These are phyloP conservation scores for Cryptococcus sp. DNA, from an alignment of 1,284 basidiomycete genomes.

Conservation along the genomic window DNA sequence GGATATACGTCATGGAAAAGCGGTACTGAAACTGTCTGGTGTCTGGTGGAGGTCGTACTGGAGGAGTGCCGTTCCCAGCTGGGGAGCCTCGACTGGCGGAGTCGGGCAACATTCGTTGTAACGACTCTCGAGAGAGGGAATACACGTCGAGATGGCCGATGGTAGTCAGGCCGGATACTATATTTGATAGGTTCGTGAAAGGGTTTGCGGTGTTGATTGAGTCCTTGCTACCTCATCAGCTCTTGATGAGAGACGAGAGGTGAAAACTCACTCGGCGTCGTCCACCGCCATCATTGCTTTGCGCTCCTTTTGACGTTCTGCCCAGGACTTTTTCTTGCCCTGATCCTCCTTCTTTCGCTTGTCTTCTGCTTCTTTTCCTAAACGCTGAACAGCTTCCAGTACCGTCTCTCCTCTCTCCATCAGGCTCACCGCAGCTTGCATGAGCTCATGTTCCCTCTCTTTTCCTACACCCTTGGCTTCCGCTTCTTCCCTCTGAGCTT, in stretches of 20 bases:
- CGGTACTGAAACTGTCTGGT: constrained; percentile 46
- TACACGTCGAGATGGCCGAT: constrained; percentile 49
- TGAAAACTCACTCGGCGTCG: constrained; percentile 27
- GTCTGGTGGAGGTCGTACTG: constrained; percentile 16
- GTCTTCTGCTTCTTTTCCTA: constrained; percentile 70
- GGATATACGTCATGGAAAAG: constrained; percentile 45
- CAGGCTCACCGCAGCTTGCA: constrained; percentile 64
- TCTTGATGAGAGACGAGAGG: background rate
- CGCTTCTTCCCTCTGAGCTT: constrained; percentile 64
- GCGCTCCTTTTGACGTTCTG: constrained; percentile 46
- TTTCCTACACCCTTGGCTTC: constrained; percentile 51
- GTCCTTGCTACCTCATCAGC: constrained; percentile 16
- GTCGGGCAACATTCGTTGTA: constrained; percentile 46
- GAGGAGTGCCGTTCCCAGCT: constrained; percentile 2
- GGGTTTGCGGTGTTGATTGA: constrained; percentile 33
- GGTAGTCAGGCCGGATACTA: constrained; percentile 42
- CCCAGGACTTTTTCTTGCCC: constrained; percentile 42
- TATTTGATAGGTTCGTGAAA: constrained; percentile 45
- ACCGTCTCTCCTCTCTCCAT: constrained; percentile 88
- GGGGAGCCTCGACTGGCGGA: constrained; percentile 5
- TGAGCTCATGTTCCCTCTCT: constrained; percentile 61
- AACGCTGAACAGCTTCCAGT: constrained; percentile 77
- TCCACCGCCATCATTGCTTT: constrained; percentile 36
- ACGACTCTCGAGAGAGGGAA: constrained; percentile 45
- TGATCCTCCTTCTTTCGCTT: constrained; percentile 44